Evolutionary conservation across 257 asterid species (phyloP), one percentile per base, ranked within the genome.

Genomic region (Linderniella brevidens): DNA sequence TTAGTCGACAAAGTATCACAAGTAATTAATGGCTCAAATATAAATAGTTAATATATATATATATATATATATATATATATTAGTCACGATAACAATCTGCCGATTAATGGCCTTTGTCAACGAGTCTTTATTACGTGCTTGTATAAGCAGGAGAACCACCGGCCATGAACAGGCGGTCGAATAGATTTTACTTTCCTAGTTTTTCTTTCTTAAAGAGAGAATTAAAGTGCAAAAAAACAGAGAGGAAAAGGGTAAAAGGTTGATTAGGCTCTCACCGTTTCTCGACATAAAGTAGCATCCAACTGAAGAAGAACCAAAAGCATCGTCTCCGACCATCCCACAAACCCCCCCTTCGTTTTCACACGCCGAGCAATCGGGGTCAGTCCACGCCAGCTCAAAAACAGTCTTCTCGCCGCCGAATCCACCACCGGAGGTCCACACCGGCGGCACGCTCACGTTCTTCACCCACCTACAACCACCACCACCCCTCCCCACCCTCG

Each of bases 341-440:
- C 92, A 79, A 44, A 58, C 9, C 17, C 80, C 68, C 0, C 80
- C 78, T 14, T 32, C 46, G 36, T 8, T 59, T 1, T 70, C 92
- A 48, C 95, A 85, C 15, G 19, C 19, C 53, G 55, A 9, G 51
- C 92, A 79, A 8, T 7, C 36, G 0, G 93, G 84, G 16, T 48
- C 56, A 0, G 35, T 17, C 93, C 93, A 85, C 1, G 35, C 52
- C 59, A 85, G 67, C 78, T 63, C 58, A 8, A 85, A 62, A 69
- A 70, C 77, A 45, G 56, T 75, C 48, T 13, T 45, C 51, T 52
- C 37, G 25, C 69, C 14, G 85, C 73, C 70, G 39, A 58, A 63
- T 11, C 16, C 61, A 61, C 46, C 53, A 41, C 68, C 18, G 40
- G 17, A 37, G 35, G 48, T 43, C 64, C 75, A 58, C 57, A 41